Conservation (phyloP, 768 basidiomycete genomes). For the Pholiota molesta region DNA sequence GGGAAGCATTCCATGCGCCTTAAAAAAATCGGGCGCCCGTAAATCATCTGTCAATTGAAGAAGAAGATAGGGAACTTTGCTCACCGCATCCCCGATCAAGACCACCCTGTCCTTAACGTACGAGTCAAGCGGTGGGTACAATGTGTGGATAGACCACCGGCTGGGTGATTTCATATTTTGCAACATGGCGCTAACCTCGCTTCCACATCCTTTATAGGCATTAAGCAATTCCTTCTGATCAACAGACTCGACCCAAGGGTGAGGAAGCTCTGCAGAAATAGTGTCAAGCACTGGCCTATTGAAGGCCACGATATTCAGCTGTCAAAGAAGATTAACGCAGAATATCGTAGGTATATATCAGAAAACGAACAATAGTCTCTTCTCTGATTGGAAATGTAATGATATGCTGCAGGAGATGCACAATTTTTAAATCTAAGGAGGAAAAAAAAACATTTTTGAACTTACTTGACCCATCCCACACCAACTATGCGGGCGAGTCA, state of each 20-base stretch:
- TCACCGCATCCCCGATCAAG: conserved; percentile 56
- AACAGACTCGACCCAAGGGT: conserved; percentile 45
- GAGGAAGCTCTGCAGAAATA: conserved; percentile 17
- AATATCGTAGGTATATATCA: conserved; percentile 6
- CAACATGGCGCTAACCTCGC: conserved; percentile 43
- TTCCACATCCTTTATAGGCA: conserved; percentile 48
- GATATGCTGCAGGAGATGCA: conserved; percentile 43
- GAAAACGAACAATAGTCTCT: conserved; percentile 36
- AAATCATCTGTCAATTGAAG: background rate
- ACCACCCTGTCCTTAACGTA: conserved; percentile 50
- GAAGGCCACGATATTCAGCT: conserved; percentile 51
- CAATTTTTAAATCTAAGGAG: background rate
- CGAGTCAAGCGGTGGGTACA: conserved; percentile 46
- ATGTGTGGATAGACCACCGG: conserved; percentile 55
- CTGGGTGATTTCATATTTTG: conserved; percentile 45
- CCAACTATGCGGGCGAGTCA: conserved; percentile 40
- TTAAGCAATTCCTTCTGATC: conserved; percentile 46
- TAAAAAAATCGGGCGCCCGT: conserved; percentile 2
- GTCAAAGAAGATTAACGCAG: background rate
- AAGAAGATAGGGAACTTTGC: conserved; percentile 17
- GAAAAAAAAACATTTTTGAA: background rate
- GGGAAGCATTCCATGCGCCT: conserved; percentile 63
- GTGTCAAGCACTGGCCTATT: conserved; percentile 3
- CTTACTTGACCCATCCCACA: conserved; percentile 48
- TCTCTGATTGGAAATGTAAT: conserved; percentile 53